Conservation (phyloP, 495 filamentous ascomycete species). For the Penicillium lagena region DNA sequence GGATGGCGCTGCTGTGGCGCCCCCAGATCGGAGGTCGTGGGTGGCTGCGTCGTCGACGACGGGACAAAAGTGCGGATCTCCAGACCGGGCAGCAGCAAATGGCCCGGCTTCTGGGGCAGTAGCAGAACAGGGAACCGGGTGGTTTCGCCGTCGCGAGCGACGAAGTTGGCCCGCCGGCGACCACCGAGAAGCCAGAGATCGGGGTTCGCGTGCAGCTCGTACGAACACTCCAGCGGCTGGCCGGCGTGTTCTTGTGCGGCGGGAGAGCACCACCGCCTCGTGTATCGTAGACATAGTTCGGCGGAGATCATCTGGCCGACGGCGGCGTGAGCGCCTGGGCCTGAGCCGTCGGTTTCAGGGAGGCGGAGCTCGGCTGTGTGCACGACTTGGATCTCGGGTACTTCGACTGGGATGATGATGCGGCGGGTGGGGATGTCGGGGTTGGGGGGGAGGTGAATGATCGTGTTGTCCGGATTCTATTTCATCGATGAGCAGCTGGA, state of each 20-base stretch:
- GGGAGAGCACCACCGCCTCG: slow-evolving; percentile 66
- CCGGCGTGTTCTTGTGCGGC: slow-evolving; percentile 27
- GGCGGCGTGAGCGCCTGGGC: slow-evolving; percentile 34
- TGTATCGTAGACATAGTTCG: slow-evolving; percentile 67
- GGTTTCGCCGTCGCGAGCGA: slow-evolving; percentile 45
- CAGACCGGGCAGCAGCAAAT: slow-evolving; percentile 66
- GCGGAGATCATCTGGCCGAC: slow-evolving; percentile 67
- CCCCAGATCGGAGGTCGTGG: background rate
- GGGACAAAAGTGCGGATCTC: slow-evolving; percentile 61
- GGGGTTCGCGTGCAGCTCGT: slow-evolving; percentile 68
- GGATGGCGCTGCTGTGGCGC: slow-evolving; percentile 23
- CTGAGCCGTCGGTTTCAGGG: slow-evolving; percentile 18
- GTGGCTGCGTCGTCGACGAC: slow-evolving; percentile 11
- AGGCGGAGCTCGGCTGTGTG: slow-evolving; percentile 74
- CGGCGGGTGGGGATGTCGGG: slow-evolving; percentile 30
- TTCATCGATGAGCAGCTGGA: background rate
- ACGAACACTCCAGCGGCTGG: slow-evolving; percentile 68
- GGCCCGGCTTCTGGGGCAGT: slow-evolving; percentile 71
- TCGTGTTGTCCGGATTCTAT: slow-evolving; percentile 16
- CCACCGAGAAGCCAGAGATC: slow-evolving; percentile 86
- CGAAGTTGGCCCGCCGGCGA: slow-evolving; percentile 69
- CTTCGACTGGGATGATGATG: slow-evolving; percentile 60
- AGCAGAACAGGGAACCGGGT: slow-evolving; percentile 57
- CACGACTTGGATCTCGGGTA: slow-evolving; percentile 80
- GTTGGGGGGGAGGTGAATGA: slow-evolving; percentile 27